A percentile compares a stretch with the other conserved stretches of the same genome.
phyloP scores from a whole-genome alignment of 2,329 filamentous ascomycete species.

The Fulvia fulva region DNA sequence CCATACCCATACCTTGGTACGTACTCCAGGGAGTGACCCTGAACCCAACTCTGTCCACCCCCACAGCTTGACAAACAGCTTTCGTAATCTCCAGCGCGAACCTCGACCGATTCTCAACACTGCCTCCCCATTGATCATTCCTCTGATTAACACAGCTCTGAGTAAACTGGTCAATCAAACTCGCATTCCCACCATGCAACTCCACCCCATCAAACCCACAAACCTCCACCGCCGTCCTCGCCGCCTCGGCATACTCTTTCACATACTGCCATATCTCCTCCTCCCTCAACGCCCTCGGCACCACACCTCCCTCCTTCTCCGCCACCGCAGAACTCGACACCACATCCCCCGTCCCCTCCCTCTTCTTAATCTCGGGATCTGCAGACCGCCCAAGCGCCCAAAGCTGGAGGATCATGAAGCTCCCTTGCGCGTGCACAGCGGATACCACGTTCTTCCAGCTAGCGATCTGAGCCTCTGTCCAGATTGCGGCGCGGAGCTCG shows the following conservation, averaged over 20 bases:
- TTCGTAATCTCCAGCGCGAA: slow-evolving; percentile 53
- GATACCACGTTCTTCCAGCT: slow-evolving; percentile 52
- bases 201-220: slow-evolving; percentile 62
- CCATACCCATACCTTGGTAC: slow-evolving; percentile 49
- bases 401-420: slow-evolving; percentile 45
- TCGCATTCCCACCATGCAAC: slow-evolving; percentile 45
- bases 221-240: slow-evolving; percentile 41
- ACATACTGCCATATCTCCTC: slow-evolving; percentile 35
- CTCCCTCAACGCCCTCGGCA: slow-evolving; percentile 36
- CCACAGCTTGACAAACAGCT: slow-evolving; percentile 49
- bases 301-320: slow-evolving; percentile 34
- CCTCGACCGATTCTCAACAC: slow-evolving; percentile 47
- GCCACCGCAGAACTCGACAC: slow-evolving; percentile 34
- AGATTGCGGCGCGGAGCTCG: slow-evolving; percentile 26
- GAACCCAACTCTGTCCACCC: slow-evolving; percentile 50
- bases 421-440: slow-evolving; percentile 49
- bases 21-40: slow-evolving; percentile 57
- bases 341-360: slow-evolving; percentile 27
- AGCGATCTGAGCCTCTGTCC: slow-evolving; percentile 39
- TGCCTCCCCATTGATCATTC: slow-evolving; percentile 47
- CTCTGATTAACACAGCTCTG: slow-evolving; percentile 55
- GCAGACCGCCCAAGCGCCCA: slow-evolving; percentile 50
- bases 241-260: slow-evolving; percentile 39
- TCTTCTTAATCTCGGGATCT: slow-evolving; percentile 29
- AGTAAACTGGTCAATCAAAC: slow-evolving; percentile 63